Evolutionary conservation across 306 rosid genomes (phyloP).

Genomic region (Glycine soja): DNA sequence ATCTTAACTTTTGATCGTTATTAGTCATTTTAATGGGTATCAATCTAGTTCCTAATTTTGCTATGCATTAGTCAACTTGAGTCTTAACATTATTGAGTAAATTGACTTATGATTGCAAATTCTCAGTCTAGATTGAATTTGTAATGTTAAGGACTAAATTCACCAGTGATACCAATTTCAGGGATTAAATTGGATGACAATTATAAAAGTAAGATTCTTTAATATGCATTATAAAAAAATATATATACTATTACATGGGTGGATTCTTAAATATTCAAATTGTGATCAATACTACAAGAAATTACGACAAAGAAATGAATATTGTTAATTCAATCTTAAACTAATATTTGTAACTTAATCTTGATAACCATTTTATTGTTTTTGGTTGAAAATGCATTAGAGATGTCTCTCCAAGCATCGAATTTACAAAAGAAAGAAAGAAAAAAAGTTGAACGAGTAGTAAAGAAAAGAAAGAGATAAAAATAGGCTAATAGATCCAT

Average conservation of each 20-base stretch:
- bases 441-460: not conserved
- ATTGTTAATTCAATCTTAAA: not conserved
- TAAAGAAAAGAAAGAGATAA: not conserved
- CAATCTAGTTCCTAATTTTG: not conserved
- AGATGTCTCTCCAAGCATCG: too few species aligned
- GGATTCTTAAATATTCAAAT: not conserved
- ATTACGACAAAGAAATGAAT: not conserved
- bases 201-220: too few species aligned
- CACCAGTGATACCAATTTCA: not conserved
- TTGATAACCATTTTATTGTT: not conserved
- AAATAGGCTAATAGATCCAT: conserved; percentile 1
- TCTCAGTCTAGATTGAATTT: not conserved
- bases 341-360: not conserved
- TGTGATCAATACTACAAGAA: not conserved
- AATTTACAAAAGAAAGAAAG: too few species aligned
- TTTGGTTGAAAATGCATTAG: not conserved
- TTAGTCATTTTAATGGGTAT: not conserved
- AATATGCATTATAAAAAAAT: too few species aligned
- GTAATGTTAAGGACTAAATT: not conserved
- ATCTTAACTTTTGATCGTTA: not conserved
- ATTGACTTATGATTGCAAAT: not conserved
- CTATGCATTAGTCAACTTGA: too few species aligned
- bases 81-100: too few species aligned
- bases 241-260: not conserved
- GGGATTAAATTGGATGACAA: too few species aligned